These are phyloP conservation scores for Friedmanniomyces simplex DNA, from an alignment of 495 filamentous ascomycete genomes.

Conservation along the genomic window DNA sequence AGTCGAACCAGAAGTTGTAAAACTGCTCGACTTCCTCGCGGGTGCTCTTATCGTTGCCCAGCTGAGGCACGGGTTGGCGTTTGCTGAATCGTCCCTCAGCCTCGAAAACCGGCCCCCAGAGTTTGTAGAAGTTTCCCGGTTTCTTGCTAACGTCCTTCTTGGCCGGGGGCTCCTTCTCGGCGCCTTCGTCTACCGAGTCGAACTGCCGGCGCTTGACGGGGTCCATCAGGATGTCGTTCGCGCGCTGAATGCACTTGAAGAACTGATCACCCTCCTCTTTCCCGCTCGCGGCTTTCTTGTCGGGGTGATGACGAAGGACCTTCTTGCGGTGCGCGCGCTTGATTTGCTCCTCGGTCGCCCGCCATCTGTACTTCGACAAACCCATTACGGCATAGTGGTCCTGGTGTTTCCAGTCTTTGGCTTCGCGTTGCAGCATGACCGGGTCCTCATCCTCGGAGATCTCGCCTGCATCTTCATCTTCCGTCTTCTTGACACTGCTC, in stretches of 20 bases:
- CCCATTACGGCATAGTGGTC: conserved; percentile 98
- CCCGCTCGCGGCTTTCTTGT: conserved; percentile 92
- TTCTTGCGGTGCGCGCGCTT: conserved; percentile 98
- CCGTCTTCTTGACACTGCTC: conserved; percentile 87
- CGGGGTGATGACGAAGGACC: conserved; percentile 95
- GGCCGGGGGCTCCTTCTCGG: conserved; percentile 77
- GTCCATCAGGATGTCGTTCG: conserved; percentile 85
- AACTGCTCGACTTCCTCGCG: conserved; percentile 85
- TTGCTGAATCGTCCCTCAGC: conserved; percentile 88
- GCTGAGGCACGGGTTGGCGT: conserved; percentile 69
- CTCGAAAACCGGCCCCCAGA: conserved; percentile 79
- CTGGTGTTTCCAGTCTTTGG: conserved; percentile 98
- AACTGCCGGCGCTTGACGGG: conserved; percentile 88
- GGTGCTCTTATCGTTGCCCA: conserved; percentile 75
- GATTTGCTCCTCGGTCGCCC: conserved; percentile 93
- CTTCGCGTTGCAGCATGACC: conserved; percentile 79
- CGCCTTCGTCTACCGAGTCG: conserved; percentile 89
- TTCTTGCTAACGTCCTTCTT: conserved; percentile 74
- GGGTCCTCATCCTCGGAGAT: conserved; percentile 89
- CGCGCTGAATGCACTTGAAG: conserved; percentile 99
- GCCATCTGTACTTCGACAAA: conserved; percentile 79
- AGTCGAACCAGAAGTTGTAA: conserved; percentile 99
- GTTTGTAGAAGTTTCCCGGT: conserved; percentile 78
- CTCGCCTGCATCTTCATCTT: conserved; percentile 79
- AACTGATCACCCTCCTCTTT: conserved; percentile 88